Base-by-base conservation (phyloP, 2,329 filamentous ascomycete genomes). In the Colletotrichum australisinense region DNA sequence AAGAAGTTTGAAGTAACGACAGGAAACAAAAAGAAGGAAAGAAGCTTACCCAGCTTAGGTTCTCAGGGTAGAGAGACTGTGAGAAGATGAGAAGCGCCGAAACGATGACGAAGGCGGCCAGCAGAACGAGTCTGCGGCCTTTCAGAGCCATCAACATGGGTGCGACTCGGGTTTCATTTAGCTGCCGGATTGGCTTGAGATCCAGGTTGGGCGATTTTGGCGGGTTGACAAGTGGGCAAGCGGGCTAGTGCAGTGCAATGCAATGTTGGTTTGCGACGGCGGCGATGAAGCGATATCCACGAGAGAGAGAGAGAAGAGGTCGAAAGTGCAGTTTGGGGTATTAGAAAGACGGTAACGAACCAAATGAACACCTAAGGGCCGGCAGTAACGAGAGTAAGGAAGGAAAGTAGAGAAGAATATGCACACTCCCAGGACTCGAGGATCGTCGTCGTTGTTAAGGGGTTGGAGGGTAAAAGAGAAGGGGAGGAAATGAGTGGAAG, bases 61-160 rank as follows among this genome's bases (percentile, higher is more conserved):
- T 65, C 32, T 72, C 67, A 24, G 72, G 68, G 22, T 69, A 68
- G 8, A 72, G 70, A 5, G 68, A 64, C 52, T 75, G 73, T 11
- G 73, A 75, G 46, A 75, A 69, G 57, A 75, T 70, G 53, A 73
- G 42, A 7, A 73, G 65, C 11, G 56, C 58, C 16, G 65, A 52
- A 53, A 69, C 49, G 26, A 68, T 24, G 24, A 72, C 58, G 42
- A 75, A 68, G 6, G 53, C 65, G 5, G 72, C 67, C 49, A 75
- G 64, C 72, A 75, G 57, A 28, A 53, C 55, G 26, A 75, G 58
- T 53, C 72, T 66, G 56, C 74, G 74, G 69, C 72, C 72, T 67
- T 75, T 74, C 52, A 72, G 62, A 59, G 65, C 59, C 68, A 65
- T 69, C 38, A 75, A 22, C 74, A 75, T 69, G 57, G 72, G 63